These are phyloP conservation scores for Fusarium xylarioides DNA, from an alignment of 2,329 filamentous ascomycete genomes.

Conservation along the genomic window DNA sequence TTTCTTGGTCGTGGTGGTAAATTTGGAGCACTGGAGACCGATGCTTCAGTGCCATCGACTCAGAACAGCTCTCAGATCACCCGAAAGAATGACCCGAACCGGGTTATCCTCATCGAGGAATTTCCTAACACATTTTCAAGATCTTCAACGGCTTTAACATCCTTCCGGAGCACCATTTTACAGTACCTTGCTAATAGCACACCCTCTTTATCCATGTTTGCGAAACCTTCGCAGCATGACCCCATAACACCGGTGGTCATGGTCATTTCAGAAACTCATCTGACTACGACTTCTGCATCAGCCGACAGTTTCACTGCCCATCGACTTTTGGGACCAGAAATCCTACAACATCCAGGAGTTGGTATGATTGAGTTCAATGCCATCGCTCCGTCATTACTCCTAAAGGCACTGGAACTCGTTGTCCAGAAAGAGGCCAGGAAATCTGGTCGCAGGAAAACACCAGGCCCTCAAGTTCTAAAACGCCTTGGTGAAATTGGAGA, in stretches of 20 bases:
- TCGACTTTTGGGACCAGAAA: conserved; percentile 85
- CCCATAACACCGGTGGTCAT: conserved; percentile 80
- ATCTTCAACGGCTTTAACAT: conserved; percentile 69
- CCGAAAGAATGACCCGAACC: conserved; percentile 44
- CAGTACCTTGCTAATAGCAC: conserved; percentile 77
- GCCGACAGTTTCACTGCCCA: conserved; percentile 94
- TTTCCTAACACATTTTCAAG: conserved; percentile 80
- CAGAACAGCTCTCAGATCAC: conserved; percentile 31
- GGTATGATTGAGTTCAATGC: conserved; percentile 91
- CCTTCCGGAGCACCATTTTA: conserved; percentile 79
- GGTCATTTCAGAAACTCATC: conserved; percentile 88
- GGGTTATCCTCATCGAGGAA: conserved; percentile 80
- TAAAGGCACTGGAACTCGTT: conserved; percentile 83
- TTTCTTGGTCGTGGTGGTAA: conserved; percentile 85
- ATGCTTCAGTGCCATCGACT: conserved; percentile 43
- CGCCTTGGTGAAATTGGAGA: conserved; percentile 87
- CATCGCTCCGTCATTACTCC: conserved; percentile 84
- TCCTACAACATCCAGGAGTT: conserved; percentile 81
- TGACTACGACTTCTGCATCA: conserved; percentile 84
- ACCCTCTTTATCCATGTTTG: conserved; percentile 62
- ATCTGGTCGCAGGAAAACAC: conserved; percentile 78
- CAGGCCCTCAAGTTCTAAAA: conserved; percentile 81
- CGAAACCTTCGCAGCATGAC: conserved; percentile 52
- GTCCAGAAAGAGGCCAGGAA: conserved; percentile 85
- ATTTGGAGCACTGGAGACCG: conserved; percentile 74